phyloP scores from a whole-genome alignment of 768 basidiomycete species.

The Nidularia sp. region DNA sequence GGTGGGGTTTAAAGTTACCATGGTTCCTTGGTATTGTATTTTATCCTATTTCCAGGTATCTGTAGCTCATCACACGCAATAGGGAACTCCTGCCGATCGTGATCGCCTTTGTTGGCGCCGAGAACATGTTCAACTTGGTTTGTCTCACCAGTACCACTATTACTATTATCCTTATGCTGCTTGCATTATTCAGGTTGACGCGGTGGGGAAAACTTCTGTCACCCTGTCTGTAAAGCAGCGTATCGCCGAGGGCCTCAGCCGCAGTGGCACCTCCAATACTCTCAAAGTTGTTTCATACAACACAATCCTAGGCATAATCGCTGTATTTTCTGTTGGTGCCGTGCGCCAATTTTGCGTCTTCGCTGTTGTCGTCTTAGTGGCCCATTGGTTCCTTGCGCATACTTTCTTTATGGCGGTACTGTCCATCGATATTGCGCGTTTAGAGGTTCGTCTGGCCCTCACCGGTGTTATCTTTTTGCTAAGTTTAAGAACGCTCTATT shows the following conservation, averaged over 20 bases:
- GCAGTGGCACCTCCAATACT: constrained; percentile 88
- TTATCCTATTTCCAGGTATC: background rate
- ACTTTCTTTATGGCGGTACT: constrained; percentile 94
- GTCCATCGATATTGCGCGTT: constrained; percentile 91
- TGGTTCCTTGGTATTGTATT: constrained; percentile 76
- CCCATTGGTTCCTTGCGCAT: constrained; percentile 96
- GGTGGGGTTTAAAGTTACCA: constrained; percentile 81
- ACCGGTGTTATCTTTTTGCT: background rate
- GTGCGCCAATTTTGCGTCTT: constrained; percentile 93
- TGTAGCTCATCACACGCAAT: constrained; percentile 4
- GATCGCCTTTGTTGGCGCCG: constrained; percentile 91
- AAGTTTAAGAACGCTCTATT: constrained; percentile 6
- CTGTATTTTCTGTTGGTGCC: constrained; percentile 70
- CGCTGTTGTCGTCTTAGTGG: constrained; percentile 89
- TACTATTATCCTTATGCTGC: constrained; percentile 5
- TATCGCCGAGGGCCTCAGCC: constrained; percentile 85
- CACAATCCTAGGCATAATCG: constrained; percentile 69
- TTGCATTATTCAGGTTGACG: constrained; percentile 57
- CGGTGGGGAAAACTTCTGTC: constrained; percentile 81
- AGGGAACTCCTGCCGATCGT: constrained; percentile 92
- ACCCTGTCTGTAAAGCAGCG: constrained; percentile 86
- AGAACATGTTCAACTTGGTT: constrained; percentile 96
- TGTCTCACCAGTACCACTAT: constrained; percentile 11
- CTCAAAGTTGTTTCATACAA: constrained; percentile 90
- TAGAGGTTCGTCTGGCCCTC: constrained; percentile 54